Percentiles rank a stretch among this genome's conserved stretches.
These are phyloP conservation scores for Vaccinium vitisidaea DNA, from an alignment of 148 eudicot species.

Conservation along the genomic window DNA sequence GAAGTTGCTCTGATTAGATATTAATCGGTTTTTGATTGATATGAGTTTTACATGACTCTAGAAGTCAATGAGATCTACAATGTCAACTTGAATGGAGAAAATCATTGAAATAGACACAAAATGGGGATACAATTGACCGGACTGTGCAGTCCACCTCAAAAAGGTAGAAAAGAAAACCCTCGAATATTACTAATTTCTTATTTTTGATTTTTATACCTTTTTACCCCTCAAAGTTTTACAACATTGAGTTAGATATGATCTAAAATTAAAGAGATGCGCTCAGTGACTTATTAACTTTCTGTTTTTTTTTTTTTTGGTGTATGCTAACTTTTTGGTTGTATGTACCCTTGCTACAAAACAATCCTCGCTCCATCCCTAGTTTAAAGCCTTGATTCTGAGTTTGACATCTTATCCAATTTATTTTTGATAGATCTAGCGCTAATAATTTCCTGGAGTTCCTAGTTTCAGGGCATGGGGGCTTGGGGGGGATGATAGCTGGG, in stretches of 20 bases:
- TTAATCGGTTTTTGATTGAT: no score
- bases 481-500: slow-evolving; percentile 54
- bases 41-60: no score
- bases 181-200: neutral
- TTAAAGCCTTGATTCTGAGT: neutral
- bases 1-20: no score
- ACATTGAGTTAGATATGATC: neutral
- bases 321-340: neutral
- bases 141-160: no score
- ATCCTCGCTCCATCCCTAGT: neutral
- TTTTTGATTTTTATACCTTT: neutral
- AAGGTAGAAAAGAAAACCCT: neutral
- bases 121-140: no score
- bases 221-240: neutral
- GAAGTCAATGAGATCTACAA: no score
- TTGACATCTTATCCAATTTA: neutral
- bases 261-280: neutral
- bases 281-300: no score
- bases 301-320: no score
- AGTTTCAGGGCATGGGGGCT: slow-evolving; percentile 29
- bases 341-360: neutral
- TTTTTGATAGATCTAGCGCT: neutral
- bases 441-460: neutral
- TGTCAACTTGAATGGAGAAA: no score
- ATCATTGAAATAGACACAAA: no score